Percentiles rank a stretch among this genome's conserved stretches.
These are phyloP conservation scores for Leavenworthia alabamica DNA, from an alignment of 345 rosid genomes.

Conservation along the genomic window DNA sequence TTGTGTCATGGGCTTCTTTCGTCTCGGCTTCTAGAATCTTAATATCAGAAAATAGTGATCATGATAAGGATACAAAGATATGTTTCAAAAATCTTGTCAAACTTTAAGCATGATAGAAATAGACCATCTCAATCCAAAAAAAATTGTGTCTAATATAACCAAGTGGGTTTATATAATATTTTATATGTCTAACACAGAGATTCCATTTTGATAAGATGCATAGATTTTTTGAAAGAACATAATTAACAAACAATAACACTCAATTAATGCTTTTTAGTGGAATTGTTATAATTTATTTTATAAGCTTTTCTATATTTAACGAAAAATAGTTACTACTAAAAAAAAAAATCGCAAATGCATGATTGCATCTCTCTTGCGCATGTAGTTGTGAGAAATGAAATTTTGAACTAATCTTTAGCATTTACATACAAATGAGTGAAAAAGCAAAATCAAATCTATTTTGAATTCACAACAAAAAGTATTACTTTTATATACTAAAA, in stretches of 20 bases:
- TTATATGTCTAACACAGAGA: not conserved
- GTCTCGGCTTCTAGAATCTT: not conserved
- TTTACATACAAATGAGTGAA: not conserved
- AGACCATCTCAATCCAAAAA: not conserved
- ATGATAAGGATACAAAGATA: not conserved
- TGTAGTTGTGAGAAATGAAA: constrained; percentile 2
- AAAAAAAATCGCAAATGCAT: not conserved
- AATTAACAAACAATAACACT: not conserved
- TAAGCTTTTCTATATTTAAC: not conserved
- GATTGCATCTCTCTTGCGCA: constrained; percentile 10
- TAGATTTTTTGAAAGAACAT: not conserved
- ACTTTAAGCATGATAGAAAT: not conserved
- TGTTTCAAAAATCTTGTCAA: not conserved
- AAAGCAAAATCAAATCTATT: constrained; percentile 11
- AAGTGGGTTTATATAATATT: not conserved
- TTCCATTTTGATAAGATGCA: constrained; percentile 9
- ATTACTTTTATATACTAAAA: not conserved
- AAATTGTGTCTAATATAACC: not conserved
- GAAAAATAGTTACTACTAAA: not conserved
- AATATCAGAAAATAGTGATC: not conserved
- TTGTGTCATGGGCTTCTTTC: not conserved
- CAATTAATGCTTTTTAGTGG: not conserved
- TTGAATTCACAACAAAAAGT: constrained; percentile 18
- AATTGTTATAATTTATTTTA: not conserved
- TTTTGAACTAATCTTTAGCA: not conserved